Conservation (phyloP, 225 moss, liverwort and hornwort species). For the Anthoceros angustus region DNA sequence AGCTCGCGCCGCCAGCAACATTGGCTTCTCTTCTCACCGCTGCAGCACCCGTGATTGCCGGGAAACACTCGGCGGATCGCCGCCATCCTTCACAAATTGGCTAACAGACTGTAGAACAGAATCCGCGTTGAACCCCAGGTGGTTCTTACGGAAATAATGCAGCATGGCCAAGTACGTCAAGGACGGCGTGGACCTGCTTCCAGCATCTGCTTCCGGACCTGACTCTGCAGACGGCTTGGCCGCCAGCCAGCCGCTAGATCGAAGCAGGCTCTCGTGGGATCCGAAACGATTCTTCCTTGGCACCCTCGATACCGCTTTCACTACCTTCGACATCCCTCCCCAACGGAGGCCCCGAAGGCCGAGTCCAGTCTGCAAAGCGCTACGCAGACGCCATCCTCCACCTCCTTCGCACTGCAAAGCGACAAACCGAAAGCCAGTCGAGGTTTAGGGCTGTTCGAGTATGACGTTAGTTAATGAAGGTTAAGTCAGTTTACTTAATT, state of each 20-base stretch:
- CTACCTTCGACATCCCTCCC: background rate
- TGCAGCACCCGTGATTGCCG: background rate
- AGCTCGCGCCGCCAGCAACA: background rate
- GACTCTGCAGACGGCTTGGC: background rate
- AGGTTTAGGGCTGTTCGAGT: no score
- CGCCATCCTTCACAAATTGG: background rate
- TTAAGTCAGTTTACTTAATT: no score
- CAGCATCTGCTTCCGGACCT: background rate
- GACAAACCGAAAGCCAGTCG: no score
- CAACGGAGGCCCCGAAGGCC: background rate
- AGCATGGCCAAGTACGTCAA: background rate
- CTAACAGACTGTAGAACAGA: background rate
- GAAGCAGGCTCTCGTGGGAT: background rate
- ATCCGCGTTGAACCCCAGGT: constrained; percentile 1
- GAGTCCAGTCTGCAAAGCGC: no score
- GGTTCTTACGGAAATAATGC: background rate
- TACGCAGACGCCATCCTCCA: no score
- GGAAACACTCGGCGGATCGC: background rate
- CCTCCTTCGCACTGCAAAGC: no score
- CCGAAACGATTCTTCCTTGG: background rate
- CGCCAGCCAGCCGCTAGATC: background rate
- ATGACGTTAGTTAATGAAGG: no score
- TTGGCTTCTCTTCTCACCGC: background rate
- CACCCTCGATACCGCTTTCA: background rate
- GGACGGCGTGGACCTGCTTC: background rate